A percentile compares a stretch with the other conserved stretches of the same genome.
Conservation (phyloP, 768 basidiomycete genomes). For the Suillus ampliporus region DNA sequence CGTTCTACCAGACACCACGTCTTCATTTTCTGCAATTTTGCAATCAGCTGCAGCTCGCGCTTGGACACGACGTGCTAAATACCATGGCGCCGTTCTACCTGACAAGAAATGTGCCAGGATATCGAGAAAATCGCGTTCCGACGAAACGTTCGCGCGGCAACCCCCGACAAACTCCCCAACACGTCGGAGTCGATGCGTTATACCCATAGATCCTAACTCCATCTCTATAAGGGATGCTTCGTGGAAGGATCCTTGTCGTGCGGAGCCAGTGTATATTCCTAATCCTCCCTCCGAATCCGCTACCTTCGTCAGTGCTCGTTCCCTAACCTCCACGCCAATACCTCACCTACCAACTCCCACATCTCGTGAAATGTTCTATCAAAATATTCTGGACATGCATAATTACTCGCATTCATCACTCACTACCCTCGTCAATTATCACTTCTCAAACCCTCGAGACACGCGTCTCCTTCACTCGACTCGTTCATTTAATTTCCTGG, state of each 20-base stretch:
- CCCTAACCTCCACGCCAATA: conserved; percentile 10
- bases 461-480: conserved; percentile 38
- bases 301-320: conserved; percentile 11
- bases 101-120: conserved; percentile 3
- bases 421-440: conserved; percentile 26
- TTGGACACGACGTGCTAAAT: conserved; percentile 43
- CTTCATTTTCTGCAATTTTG: conserved; percentile 45
- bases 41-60: conserved; percentile 57
- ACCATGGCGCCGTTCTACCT: conserved; percentile 1
- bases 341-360: conserved; percentile 34
- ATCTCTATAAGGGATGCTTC: conserved; percentile 32
- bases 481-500: conserved; percentile 50
- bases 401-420: conserved; percentile 24
- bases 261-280: conserved; percentile 4
- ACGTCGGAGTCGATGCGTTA: conserved; percentile 7
- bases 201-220: conserved; percentile 27
- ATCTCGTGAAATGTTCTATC: conserved; percentile 42
- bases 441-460: conserved; percentile 31
- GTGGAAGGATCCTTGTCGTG: conserved; percentile 32
- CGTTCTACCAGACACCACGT: conserved; percentile 15
- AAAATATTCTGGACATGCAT: conserved; percentile 30
- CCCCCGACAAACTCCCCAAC: background rate
- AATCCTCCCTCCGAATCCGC: conserved; percentile 15
- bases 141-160: background rate
- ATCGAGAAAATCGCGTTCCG: conserved; percentile 2